phyloP scores from a whole-genome alignment of 495 filamentous ascomycete genomes.

The Physcia stellaris region DNA sequence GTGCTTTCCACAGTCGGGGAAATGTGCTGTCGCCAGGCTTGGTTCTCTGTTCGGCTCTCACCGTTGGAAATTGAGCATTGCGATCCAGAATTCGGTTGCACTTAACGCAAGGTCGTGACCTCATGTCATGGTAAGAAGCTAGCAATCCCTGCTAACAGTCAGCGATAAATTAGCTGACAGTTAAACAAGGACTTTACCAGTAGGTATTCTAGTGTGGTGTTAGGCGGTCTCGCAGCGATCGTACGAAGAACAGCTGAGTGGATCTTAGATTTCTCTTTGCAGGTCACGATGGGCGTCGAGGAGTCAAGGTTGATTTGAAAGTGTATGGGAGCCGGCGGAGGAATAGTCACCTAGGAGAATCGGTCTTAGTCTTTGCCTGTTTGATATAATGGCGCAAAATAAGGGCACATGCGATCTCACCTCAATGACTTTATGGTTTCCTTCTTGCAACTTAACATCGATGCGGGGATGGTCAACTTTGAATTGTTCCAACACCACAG shows the following conservation, averaged over 20 bases:
- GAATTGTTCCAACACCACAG: constrained; percentile 7
- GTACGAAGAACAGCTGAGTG: constrained; percentile 6
- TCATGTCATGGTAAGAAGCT: constrained; percentile 14
- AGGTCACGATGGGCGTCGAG: constrained; percentile 1
- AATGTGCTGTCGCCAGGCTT: constrained; percentile 5
- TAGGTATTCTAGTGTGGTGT: constrained; percentile 5
- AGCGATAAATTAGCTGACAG: constrained; percentile 3
- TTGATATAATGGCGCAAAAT: too few species aligned
- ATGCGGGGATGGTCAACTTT: constrained; percentile 5
- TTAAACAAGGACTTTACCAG: constrained; percentile 8
- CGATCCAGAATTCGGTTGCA: constrained; percentile 14
- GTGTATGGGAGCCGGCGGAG: constrained; percentile 6
- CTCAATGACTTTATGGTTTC: constrained; percentile 2
- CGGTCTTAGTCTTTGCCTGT: too few species aligned
- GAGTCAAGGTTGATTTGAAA: constrained; percentile 3
- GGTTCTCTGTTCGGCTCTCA: constrained; percentile 5
- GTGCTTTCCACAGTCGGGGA: constrained; percentile 8
- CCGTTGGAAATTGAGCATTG: constrained; percentile 13
- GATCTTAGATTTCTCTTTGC: constrained; percentile 5
- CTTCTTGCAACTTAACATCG: constrained; percentile 1
- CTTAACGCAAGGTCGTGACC: constrained; percentile 8
- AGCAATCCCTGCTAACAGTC: constrained; percentile 13
- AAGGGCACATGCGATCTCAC: background rate
- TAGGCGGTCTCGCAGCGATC: constrained; percentile 4
- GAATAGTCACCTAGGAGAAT: constrained; percentile 6